phyloP scores from a whole-genome alignment of 768 basidiomycete genomes.

The Boletus speciosus region DNA sequence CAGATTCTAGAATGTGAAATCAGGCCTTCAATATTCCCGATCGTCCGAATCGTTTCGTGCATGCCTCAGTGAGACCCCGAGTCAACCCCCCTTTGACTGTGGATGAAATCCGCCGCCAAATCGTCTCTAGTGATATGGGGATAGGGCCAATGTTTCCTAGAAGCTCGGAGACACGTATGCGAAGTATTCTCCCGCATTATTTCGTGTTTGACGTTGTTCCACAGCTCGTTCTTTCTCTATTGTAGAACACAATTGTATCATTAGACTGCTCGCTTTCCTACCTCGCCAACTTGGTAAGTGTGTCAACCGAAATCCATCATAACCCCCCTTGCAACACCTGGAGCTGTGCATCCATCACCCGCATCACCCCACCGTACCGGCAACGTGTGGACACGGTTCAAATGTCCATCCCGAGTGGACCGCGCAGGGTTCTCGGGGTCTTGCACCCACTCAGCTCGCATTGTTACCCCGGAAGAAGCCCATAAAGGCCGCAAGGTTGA shows the following conservation, averaged over 20 bases:
- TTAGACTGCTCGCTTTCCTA: background rate
- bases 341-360: slow-evolving; percentile 10
- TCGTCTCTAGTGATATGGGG: background rate
- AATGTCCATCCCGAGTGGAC: slow-evolving; percentile 2
- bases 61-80: slow-evolving; percentile 22
- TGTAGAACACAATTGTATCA: background rate
- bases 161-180: slow-evolving; percentile 4
- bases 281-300: slow-evolving; percentile 1
- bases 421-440: slow-evolving; percentile 20
- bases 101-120: background rate
- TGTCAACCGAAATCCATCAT: background rate
- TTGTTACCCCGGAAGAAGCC: slow-evolving; percentile 27
- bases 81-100: background rate
- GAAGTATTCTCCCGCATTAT: background rate
- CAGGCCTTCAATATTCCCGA: slow-evolving; percentile 13
- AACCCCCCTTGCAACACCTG: slow-evolving; percentile 15
- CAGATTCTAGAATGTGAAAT: slow-evolving; percentile 24
- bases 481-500: slow-evolving; percentile 23
- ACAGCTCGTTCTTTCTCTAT: background rate
- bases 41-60: slow-evolving; percentile 17
- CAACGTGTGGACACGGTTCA: slow-evolving; percentile 15
- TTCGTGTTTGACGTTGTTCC: background rate
- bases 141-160: background rate
- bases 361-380: background rate
- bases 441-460: slow-evolving; percentile 7